These are phyloP conservation scores for Passiflora organensis DNA, from an alignment of 345 rosid genomes.

Conservation along the genomic window DNA sequence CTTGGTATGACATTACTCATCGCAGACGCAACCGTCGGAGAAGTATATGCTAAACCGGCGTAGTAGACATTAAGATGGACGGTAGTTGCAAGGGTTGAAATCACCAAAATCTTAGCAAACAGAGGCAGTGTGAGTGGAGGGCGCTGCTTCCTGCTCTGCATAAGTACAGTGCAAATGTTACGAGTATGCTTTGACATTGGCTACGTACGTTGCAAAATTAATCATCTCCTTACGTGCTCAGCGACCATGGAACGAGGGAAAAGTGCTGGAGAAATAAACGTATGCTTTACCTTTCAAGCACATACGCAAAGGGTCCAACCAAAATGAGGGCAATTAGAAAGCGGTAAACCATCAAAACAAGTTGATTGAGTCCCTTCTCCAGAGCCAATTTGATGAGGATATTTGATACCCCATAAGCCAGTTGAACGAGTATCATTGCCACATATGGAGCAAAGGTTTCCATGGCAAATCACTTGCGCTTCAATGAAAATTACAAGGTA, in stretches of 20 bases:
- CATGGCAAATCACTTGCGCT: slow-evolving; percentile 8
- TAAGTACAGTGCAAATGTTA: neutral
- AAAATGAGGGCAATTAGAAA: slow-evolving; percentile 33
- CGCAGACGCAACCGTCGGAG: slow-evolving; percentile 38
- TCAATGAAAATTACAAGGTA: neutral
- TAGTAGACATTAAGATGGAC: slow-evolving; percentile 39
- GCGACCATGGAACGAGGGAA: too few relatives aligned
- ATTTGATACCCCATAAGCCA: slow-evolving; percentile 37
- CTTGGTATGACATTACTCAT: slow-evolving; percentile 40
- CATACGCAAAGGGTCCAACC: slow-evolving; percentile 35
- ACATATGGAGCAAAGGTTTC: slow-evolving; percentile 13
- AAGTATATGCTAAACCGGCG: slow-evolving; percentile 34
- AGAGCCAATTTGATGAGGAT: slow-evolving; percentile 40
- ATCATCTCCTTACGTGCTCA: too few relatives aligned
- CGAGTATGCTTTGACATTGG: neutral
- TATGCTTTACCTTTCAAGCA: slow-evolving; percentile 49
- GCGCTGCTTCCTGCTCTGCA: slow-evolving; percentile 30
- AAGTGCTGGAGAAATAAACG: too few relatives aligned
- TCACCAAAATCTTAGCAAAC: slow-evolving; percentile 33
- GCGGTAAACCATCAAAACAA: slow-evolving; percentile 38
- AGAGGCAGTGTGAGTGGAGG: slow-evolving; percentile 29
- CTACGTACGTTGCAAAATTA: too few relatives aligned
- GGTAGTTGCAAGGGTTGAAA: slow-evolving; percentile 38
- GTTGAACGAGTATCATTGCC: slow-evolving; percentile 32
- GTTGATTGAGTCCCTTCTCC: slow-evolving; percentile 30